Percentiles rank a stretch among this genome's conserved stretches.
Evolutionary conservation across 352 stramenopile genomes (phyloP).

Genomic region (Elongisporangium undulatum): DNA sequence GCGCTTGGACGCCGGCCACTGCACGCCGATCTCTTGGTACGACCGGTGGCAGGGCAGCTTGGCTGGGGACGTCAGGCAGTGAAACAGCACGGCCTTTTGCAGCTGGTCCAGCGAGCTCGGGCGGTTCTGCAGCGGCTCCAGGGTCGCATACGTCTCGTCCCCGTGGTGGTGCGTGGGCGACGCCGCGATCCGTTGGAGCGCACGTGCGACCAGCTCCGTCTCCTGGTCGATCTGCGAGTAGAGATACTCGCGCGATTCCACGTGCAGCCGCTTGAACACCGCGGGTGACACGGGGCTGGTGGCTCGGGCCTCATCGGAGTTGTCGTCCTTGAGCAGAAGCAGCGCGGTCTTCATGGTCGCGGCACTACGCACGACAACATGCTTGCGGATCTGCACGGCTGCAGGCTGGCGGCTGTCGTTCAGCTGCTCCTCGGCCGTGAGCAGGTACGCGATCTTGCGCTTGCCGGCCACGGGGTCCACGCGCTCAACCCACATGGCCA

Average conservation of each 20-base stretch:
- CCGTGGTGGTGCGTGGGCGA: conserved; percentile 6
- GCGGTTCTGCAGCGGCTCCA: conserved; percentile 8
- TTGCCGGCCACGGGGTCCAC: conserved; percentile 49
- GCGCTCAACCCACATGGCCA: conserved; percentile 69
- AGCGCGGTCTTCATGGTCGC: conserved; percentile 59
- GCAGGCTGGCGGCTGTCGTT: background rate
- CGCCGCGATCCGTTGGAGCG: conserved; percentile 35
- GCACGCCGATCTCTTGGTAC: conserved; percentile 55
- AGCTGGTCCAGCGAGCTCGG: conserved; percentile 24
- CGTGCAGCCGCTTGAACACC: conserved; percentile 39
- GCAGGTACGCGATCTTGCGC: conserved; percentile 67
- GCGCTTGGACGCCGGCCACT: conserved; percentile 42
- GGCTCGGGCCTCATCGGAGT: conserved; percentile 2
- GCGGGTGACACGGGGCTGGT: conserved; percentile 4
- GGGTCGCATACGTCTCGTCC: conserved; percentile 2
- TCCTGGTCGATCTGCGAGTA: conserved; percentile 67
- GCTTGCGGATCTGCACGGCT: conserved; percentile 9
- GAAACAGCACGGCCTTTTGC: conserved; percentile 46
- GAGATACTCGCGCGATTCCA: conserved; percentile 61
- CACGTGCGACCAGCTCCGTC: conserved; percentile 31
- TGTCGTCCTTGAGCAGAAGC: conserved; percentile 30
- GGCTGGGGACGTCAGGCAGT: conserved; percentile 53
- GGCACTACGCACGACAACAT: conserved; percentile 48
- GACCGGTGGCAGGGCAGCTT: conserved; percentile 31
- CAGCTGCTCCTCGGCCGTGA: conserved; percentile 37